Percentiles rank a stretch among this genome's conserved stretches.
phyloP scores from a whole-genome alignment of 2,329 filamentous ascomycete genomes.

The Stagonosporopsis chrysanthemi region DNA sequence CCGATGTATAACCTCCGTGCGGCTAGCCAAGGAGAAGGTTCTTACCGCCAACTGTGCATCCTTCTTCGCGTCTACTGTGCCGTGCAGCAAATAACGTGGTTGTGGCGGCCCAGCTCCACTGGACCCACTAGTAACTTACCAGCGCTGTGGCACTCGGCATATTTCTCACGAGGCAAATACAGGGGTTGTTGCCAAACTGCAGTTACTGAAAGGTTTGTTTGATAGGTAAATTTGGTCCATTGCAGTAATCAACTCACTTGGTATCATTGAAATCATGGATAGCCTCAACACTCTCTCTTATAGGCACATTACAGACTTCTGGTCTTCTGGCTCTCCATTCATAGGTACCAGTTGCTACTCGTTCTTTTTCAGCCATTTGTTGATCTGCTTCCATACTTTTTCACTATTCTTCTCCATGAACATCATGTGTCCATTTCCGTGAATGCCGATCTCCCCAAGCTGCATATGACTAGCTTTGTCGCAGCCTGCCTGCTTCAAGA shows the following conservation, averaged over 20 bases:
- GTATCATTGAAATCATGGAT: neutral
- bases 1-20: neutral
- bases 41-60: neutral
- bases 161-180: neutral
- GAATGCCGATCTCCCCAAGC: conserved; percentile 11
- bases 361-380: neutral
- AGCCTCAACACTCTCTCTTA: neutral
- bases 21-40: too few species aligned
- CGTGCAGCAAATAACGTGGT: neutral
- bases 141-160: neutral
- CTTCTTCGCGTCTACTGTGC: neutral
- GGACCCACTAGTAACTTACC: neutral
- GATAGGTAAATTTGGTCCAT: too few species aligned
- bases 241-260: too few species aligned
- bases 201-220: neutral
- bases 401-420: conserved; percentile 17
- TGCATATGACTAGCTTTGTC: conserved; percentile 12
- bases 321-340: neutral
- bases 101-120: neutral
- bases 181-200: neutral
- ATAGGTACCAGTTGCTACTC: neutral
- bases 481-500: conserved; percentile 54
- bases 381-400: neutral
- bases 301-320: neutral
- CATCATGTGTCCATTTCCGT: conserved; percentile 9